Conservation (phyloP, 2,329 filamentous ascomycete genomes). For the Plenodomus biglobosus region DNA sequence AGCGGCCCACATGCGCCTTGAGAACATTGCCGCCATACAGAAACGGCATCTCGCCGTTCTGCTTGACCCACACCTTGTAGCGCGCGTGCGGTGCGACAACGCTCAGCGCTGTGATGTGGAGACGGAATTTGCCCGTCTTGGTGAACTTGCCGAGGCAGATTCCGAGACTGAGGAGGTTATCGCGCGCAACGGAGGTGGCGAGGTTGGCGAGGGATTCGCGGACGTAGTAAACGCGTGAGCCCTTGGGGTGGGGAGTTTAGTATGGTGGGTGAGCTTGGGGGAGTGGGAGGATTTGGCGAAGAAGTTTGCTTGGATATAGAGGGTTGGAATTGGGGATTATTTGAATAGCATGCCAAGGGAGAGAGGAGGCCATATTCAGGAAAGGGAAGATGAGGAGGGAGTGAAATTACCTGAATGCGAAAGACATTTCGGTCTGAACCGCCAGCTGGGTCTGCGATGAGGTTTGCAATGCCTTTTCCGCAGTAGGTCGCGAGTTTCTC, state of each 20-base stretch:
- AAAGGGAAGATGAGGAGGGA: too few species aligned
- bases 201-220: slow-evolving; percentile 87
- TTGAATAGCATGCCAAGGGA: background rate
- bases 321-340: too few species aligned
- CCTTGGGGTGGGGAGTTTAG: slow-evolving; percentile 54
- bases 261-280: background rate
- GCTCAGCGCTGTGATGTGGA: slow-evolving; percentile 90
- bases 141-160: slow-evolving; percentile 94
- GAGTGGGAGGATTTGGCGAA: background rate
- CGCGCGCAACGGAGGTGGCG: slow-evolving; percentile 79
- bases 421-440: slow-evolving; percentile 47
- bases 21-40: slow-evolving; percentile 90
- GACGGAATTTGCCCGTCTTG: slow-evolving; percentile 91
- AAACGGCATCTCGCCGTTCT: slow-evolving; percentile 96
- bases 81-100: slow-evolving; percentile 87
- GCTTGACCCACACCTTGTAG: slow-evolving; percentile 96
- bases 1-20: slow-evolving; percentile 78
- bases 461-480: slow-evolving; percentile 78
- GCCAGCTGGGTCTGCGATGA: slow-evolving; percentile 50
- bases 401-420: slow-evolving; percentile 51
- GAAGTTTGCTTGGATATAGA: too few species aligned
- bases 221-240: slow-evolving; percentile 87
- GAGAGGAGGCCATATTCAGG: background rate
- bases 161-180: slow-evolving; percentile 82
- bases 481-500: slow-evolving; percentile 94